phyloP scores from a whole-genome alignment of 305 asterid species.

The Fraxinus paxiana region DNA sequence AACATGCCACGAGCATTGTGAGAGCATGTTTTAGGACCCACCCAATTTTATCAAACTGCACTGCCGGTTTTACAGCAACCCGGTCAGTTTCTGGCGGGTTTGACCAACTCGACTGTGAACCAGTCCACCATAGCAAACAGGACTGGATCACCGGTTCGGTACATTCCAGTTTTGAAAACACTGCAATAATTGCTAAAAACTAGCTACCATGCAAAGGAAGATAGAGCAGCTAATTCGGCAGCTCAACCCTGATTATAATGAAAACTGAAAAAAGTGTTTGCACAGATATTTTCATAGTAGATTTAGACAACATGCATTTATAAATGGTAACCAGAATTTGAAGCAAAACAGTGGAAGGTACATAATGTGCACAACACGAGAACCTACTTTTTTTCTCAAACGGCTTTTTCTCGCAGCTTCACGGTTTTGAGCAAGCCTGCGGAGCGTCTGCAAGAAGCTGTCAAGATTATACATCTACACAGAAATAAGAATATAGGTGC shows the following conservation, averaged over 20 bases:
- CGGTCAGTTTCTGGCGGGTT: background rate
- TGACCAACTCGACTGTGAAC: background rate
- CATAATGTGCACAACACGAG: conserved; percentile 1
- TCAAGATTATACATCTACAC: conserved; percentile 21
- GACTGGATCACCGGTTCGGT: background rate
- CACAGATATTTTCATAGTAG: background rate
- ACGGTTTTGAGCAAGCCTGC: conserved; percentile 99
- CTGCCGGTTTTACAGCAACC: background rate
- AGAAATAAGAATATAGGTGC: background rate
- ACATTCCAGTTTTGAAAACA: background rate
- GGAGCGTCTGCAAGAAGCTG: conserved; percentile 66
- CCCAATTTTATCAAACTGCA: background rate
- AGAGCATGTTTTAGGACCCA: background rate
- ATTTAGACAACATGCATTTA: background rate
- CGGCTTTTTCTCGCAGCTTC: conserved; percentile 99
- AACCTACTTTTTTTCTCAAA: conserved; percentile 71
- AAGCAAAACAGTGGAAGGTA: conserved; percentile 12
- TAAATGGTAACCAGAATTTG: conserved; percentile 5
- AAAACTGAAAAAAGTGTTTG: background rate
- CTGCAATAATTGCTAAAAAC: conserved; percentile 3
- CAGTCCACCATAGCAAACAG: background rate
- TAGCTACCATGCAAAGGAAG: conserved; percentile 10
- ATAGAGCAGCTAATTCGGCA: background rate
- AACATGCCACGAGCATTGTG: background rate
- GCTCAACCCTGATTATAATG: background rate